Percentiles rank a stretch among this genome's conserved stretches.
These are phyloP conservation scores for Colletotrichum euphorbiae DNA, from an alignment of 2,329 filamentous ascomycete species.

Conservation along the genomic window DNA sequence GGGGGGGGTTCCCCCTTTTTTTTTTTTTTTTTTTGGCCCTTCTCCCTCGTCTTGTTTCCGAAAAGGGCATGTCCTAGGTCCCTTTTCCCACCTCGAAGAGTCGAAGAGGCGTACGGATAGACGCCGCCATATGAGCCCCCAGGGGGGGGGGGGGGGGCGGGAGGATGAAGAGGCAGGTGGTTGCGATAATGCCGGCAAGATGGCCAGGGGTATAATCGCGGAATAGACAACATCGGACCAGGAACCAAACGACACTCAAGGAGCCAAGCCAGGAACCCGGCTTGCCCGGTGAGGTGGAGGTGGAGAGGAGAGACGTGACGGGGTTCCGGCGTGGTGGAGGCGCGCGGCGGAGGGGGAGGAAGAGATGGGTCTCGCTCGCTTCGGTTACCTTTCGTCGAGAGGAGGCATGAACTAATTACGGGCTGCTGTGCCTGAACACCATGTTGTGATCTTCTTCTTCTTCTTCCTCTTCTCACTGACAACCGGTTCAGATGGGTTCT, in stretches of 20 bases:
- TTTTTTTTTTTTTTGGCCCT: too few relatives aligned
- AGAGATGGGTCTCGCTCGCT: conserved; percentile 21
- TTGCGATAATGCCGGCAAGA: too few relatives aligned
- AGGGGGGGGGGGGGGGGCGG: too few relatives aligned
- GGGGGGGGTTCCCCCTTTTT: too few relatives aligned
- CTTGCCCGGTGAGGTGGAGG: conserved; percentile 29
- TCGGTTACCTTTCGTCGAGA: conserved; percentile 4
- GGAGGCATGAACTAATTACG: not conserved
- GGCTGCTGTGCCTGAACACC: conserved; percentile 1
- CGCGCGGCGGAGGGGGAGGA: not conserved
- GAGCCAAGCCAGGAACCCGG: conserved; percentile 23
- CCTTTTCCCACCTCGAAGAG: not conserved
- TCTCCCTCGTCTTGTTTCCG: not conserved
- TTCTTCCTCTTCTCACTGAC: not conserved
- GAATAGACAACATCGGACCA: conserved; percentile 28
- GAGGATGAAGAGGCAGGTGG: too few relatives aligned
- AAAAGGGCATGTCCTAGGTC: conserved; percentile 26
- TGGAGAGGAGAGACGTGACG: not conserved
- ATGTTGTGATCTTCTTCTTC: not conserved
- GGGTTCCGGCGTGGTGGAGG: conserved; percentile 18
- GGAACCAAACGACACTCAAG: conserved; percentile 23
- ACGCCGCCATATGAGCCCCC: conserved; percentile 10
- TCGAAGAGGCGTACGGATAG: too few relatives aligned
- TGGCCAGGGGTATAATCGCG: not conserved
- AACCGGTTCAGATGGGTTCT: not conserved